Evolutionary conservation across 306 rosid species (phyloP).

Genomic region (Ochetophila trinervis): DNA sequence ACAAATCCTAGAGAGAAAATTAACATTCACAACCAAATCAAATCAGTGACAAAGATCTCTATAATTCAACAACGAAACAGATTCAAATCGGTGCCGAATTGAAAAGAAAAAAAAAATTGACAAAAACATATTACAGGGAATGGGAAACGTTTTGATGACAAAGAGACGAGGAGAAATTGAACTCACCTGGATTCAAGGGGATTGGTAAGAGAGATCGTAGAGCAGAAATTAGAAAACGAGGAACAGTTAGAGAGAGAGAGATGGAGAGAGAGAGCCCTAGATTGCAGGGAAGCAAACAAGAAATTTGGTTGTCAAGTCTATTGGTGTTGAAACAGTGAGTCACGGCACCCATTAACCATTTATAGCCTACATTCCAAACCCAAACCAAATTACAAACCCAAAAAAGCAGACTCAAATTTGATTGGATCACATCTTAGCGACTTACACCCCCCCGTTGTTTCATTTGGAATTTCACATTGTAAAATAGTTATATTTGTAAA

Average conservation of each 20-base stretch:
- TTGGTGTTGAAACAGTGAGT: too few species aligned
- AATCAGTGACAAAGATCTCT: conserved; percentile 34
- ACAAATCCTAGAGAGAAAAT: conserved; percentile 3
- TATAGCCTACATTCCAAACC: too few species aligned
- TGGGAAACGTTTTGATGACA: not conserved
- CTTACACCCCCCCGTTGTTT: too few species aligned
- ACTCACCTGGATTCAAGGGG: conserved; percentile 31
- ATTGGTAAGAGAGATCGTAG: conserved; percentile 31
- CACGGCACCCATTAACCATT: too few species aligned
- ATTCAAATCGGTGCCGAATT: conserved; percentile 14
- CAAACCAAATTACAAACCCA: too few species aligned
- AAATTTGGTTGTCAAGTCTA: too few species aligned
- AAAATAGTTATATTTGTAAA: too few species aligned
- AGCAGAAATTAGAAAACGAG: conserved; percentile 11
- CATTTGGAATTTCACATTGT: too few species aligned
- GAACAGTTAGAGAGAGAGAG: not conserved
- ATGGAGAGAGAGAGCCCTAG: conserved; percentile 25
- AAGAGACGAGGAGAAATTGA: conserved; percentile 14
- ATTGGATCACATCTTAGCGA: too few species aligned
- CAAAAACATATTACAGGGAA: not conserved
- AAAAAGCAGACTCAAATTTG: too few species aligned
- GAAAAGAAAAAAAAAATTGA: not conserved
- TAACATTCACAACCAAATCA: not conserved
- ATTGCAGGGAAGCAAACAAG: conserved; percentile 10
- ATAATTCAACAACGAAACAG: conserved; percentile 19